These are phyloP conservation scores for Jatropha curcas DNA, from an alignment of 345 rosid genomes.

Conservation along the genomic window DNA sequence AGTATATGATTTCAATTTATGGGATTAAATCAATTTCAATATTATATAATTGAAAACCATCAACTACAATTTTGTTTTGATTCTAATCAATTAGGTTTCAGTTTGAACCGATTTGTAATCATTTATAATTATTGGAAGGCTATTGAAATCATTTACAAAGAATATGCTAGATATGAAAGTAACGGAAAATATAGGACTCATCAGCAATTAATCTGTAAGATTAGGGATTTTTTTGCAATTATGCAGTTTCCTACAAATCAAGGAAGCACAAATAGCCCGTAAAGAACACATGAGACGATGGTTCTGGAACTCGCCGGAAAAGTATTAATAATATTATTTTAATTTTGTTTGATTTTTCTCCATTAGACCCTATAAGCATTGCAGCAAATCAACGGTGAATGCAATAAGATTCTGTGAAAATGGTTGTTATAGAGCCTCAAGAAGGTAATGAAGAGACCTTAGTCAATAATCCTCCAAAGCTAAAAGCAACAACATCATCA, in stretches of 20 bases:
- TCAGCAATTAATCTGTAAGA: no score
- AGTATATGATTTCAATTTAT: no score
- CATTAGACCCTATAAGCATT: neutral
- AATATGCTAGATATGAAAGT: no score
- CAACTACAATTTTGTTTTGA: no score
- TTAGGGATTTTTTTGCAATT: neutral
- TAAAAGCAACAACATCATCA: neutral
- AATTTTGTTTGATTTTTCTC: neutral
- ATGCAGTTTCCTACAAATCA: neutral
- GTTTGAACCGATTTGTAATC: no score
- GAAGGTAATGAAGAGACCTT: slow-evolving; percentile 10
- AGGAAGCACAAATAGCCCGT: neutral
- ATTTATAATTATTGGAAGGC: no score
- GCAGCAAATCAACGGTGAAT: neutral
- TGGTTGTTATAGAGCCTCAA: slow-evolving; percentile 23
- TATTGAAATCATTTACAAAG: no score
- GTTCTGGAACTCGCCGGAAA: neutral
- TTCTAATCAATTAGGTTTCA: no score
- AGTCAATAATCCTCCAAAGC: slow-evolving; percentile 9
- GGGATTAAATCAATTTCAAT: no score
- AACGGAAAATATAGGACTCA: no score
- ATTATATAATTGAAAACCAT: no score
- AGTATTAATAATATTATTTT: neutral
- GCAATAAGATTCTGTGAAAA: neutral
- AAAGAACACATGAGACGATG: neutral